A percentile compares a stretch with the other conserved stretches of the same genome.
Conservation (phyloP, 805 yeast species). For the Wickerhamomyces chaumierensis region DNA sequence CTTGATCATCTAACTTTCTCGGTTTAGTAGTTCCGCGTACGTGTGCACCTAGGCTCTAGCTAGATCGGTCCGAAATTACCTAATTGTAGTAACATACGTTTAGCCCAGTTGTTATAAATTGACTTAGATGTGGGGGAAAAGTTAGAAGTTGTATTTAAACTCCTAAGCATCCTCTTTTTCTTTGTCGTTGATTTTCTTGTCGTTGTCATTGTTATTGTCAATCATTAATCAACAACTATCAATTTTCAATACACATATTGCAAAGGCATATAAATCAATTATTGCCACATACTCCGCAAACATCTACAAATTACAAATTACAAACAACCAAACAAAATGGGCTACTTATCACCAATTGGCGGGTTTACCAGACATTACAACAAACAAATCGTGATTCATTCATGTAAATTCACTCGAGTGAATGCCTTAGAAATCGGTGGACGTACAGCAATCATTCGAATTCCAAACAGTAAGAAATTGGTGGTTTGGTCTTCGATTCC, state of each 20-base stretch:
- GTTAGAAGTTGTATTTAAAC: no score
- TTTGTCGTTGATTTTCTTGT: no score
- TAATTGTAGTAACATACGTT: no score
- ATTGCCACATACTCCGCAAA: neutral
- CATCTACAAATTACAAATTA: neutral
- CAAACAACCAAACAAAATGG: slow-evolving; percentile 18
- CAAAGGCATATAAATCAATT: neutral
- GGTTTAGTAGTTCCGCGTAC: no score
- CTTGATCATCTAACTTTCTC: no score
- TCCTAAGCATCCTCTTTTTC: neutral
- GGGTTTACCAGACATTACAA: slow-evolving; percentile 27
- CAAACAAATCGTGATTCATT: slow-evolving; percentile 22
- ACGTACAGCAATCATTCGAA: slow-evolving; percentile 26
- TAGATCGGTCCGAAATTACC: no score
- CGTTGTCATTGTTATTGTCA: no score
- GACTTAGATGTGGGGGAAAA: no score
- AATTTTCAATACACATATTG: no score
- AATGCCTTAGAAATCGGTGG: slow-evolving; percentile 24
- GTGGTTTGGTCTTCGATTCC: slow-evolving; percentile 53
- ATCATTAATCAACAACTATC: no score
- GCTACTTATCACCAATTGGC: slow-evolving; percentile 27
- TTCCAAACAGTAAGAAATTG: slow-evolving; percentile 20
- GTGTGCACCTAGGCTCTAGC: no score
- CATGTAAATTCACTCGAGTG: slow-evolving; percentile 23
- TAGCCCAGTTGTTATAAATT: no score